A percentile compares a stretch with the other conserved stretches of the same genome.
These are phyloP conservation scores for Hansenula lynferdii DNA, from an alignment of 1,139 yeast species.

Conservation along the genomic window DNA sequence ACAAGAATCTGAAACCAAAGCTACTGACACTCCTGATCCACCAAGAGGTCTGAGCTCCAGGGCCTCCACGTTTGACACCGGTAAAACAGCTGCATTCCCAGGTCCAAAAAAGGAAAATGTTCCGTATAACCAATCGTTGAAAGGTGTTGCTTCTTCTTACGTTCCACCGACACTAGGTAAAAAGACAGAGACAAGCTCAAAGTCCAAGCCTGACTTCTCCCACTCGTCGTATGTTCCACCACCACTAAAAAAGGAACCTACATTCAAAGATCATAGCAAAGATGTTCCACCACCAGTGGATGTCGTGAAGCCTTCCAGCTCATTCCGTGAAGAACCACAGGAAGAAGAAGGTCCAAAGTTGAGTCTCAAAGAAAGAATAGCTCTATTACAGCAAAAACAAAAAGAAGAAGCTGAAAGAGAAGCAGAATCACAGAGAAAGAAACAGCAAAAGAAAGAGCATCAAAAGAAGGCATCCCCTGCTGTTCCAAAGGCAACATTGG, in stretches of 20 bases:
- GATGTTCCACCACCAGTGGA: constrained; percentile 4
- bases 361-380: constrained; percentile 84
- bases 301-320: neutral
- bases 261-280: constrained; percentile 13
- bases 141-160: constrained; percentile 36
- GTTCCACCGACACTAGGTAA: constrained; percentile 32
- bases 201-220: constrained; percentile 12
- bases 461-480: constrained; percentile 28
- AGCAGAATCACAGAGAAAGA: constrained; percentile 54
- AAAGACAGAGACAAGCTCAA: constrained; percentile 1
- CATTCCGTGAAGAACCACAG: constrained; percentile 27
- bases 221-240: constrained; percentile 23
- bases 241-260: constrained; percentile 11
- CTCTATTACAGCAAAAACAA: constrained; percentile 76
- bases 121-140: constrained; percentile 14
- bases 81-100: constrained; percentile 9
- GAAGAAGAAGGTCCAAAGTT: constrained; percentile 63
- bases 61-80: constrained; percentile 13
- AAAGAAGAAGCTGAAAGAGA: constrained; percentile 75
- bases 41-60: constrained; percentile 8
- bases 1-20: neutral
- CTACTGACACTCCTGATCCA: constrained; percentile 2
- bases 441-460: constrained; percentile 49
- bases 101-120: constrained; percentile 16
- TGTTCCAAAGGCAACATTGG: neutral